Evolutionary conservation across 2,329 filamentous ascomycete species (phyloP), one percentile per base, ranked within the genome.

Genomic region (Claviceps monticola): DNA sequence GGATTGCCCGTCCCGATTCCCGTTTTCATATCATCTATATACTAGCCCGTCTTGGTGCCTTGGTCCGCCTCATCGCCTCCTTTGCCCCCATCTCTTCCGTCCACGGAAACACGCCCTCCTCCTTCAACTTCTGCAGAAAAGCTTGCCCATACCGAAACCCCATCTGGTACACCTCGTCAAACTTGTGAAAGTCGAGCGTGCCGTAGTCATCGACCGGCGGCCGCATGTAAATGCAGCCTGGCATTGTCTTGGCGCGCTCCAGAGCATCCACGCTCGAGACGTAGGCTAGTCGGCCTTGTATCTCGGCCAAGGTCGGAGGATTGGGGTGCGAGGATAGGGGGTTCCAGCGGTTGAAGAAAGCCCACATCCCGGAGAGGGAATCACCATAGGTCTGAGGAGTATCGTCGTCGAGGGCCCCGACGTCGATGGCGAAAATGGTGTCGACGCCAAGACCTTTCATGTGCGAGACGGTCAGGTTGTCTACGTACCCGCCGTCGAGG

Each of bases 371-470:
- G 0, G 90, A 96, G 0, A 98, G 76, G 0, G 88, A 91, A 70
- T 98, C 93, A 50, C 94, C 93, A 62, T 95, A 98, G 1, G 79
- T 78, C 66, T 98, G 94, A 0, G 93, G 93, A 0, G 85, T 88
- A 63, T 94, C 82, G 62, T 97, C 91, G 60, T 98, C 91, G 2
- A 97, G 73, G 9, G 88, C 83, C 23, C 94, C 94, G 1, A 98
- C 93, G 61, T 98, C 93, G 29, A 98, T 79, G 1, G 93, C 93
- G 64, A 98, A 96, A 56, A 98, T 95, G 45, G 93, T 82, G 62
- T 96, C 88, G 11, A 89, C 89, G 0, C 93, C 93, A 0, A 98
- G 76, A 3, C 83, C 84, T 67, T 95, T 95, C 93, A 98, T 98
- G 67, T 97, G 90, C 14, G 88, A 85, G 17, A 98, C 94, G 0